Conservation (phyloP, 2,329 filamentous ascomycete genomes). For the Cladosporium sp. region DNA sequence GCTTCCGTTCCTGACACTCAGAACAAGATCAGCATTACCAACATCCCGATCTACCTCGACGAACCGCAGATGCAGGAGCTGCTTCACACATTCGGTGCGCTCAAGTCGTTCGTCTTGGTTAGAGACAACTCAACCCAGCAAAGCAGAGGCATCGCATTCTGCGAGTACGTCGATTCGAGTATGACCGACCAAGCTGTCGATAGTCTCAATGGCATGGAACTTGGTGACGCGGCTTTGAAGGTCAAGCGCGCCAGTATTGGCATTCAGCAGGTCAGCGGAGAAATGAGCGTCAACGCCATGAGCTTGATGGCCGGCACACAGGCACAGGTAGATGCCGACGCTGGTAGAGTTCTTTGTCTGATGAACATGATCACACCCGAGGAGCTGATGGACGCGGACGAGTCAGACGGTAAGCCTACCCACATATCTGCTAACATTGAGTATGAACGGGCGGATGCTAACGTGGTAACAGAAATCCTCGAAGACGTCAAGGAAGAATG, state of each 20-base stretch:
- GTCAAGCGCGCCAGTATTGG: constrained; percentile 88
- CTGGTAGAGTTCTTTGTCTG: constrained; percentile 80
- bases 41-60: constrained; percentile 80
- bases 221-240: constrained; percentile 80
- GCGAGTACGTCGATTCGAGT: constrained; percentile 77
- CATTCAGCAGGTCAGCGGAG: constrained; percentile 86
- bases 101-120: constrained; percentile 86
- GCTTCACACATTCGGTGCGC: constrained; percentile 82
- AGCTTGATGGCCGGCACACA: constrained; percentile 87
- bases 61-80: constrained; percentile 92
- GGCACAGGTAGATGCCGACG: constrained; percentile 71
- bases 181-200: constrained; percentile 83
- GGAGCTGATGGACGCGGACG: constrained; percentile 87
- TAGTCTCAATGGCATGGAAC: constrained; percentile 86
- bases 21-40: constrained; percentile 90
- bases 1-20: constrained; percentile 83
- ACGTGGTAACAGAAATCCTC: constrained; percentile 69
- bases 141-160: constrained; percentile 85
- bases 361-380: constrained; percentile 98
- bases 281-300: constrained; percentile 97
- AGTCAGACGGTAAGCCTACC: constrained; percentile 37
- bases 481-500: constrained; percentile 95
- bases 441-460: background rate
- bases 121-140: constrained; percentile 83
- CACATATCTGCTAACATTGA: background rate